Evolutionary conservation across 2,329 filamentous ascomycete genomes (phyloP).

Genomic region (Aspergillus clavatus): DNA sequence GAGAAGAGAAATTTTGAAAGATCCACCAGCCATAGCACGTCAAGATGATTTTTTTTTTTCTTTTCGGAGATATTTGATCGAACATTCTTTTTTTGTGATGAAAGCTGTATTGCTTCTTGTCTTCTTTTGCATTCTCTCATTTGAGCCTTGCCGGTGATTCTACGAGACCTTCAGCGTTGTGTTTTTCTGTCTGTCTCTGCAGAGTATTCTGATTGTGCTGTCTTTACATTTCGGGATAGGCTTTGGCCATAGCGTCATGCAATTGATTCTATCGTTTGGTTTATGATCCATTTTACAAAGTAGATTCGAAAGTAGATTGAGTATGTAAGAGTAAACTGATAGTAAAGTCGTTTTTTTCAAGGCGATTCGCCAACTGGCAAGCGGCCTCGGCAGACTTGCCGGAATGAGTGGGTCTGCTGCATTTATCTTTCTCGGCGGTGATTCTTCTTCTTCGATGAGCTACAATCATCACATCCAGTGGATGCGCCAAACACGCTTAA

Average conservation of each 20-base stretch:
- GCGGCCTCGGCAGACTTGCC: conserved; percentile 5
- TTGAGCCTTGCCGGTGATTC: neutral
- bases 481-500: too few relatives aligned
- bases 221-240: neutral
- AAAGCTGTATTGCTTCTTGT: too few relatives aligned
- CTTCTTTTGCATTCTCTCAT: neutral
- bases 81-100: too few relatives aligned
- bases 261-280: neutral
- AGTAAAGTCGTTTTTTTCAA: neutral
- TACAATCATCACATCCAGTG: neutral
- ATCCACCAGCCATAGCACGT: neutral
- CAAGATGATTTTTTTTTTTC: conserved; percentile 1
- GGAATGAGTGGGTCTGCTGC: too few relatives aligned
- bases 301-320: neutral
- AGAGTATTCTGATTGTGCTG: neutral
- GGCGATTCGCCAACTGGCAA: neutral
- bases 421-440: too few relatives aligned
- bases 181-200: neutral
- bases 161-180: neutral
- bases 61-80: too few relatives aligned
- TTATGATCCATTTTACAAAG: neutral
- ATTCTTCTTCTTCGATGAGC: neutral
- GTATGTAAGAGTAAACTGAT: neutral
- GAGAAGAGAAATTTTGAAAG: conserved; percentile 42
- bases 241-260: too few relatives aligned